Conservation (phyloP, 306 rosid genomes). For the Cicer bijugum region DNA sequence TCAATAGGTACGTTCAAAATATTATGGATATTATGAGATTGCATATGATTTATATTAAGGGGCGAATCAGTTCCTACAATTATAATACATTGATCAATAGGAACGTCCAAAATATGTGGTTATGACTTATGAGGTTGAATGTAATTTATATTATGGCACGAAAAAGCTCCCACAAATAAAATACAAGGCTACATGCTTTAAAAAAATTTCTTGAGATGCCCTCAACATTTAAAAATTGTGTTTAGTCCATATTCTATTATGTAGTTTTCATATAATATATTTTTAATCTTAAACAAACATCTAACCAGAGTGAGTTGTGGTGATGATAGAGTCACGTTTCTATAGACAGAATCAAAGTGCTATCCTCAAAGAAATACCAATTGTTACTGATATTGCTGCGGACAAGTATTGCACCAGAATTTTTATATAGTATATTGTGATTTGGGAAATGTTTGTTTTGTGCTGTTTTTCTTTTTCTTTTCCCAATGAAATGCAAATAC, state of each 20-base stretch:
- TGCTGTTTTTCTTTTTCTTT: background rate
- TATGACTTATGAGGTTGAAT: background rate
- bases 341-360: background rate
- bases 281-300: background rate
- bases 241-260: background rate
- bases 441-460: background rate
- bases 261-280: background rate
- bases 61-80: background rate
- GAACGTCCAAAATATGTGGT: background rate
- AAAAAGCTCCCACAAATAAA: background rate
- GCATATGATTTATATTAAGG: background rate
- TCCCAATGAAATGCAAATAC: background rate
- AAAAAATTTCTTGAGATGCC: background rate
- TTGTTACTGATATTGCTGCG: conserved; percentile 6
- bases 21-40: background rate
- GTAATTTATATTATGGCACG: background rate
- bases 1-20: background rate
- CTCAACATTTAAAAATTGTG: background rate
- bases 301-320: background rate
- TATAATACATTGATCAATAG: background rate
- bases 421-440: background rate
- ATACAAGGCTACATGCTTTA: background rate
- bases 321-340: background rate
- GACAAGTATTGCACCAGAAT: background rate
- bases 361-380: background rate